These are phyloP conservation scores for Pholiota adiposa DNA, from an alignment of 1,284 basidiomycete genomes.

Conservation along the genomic window DNA sequence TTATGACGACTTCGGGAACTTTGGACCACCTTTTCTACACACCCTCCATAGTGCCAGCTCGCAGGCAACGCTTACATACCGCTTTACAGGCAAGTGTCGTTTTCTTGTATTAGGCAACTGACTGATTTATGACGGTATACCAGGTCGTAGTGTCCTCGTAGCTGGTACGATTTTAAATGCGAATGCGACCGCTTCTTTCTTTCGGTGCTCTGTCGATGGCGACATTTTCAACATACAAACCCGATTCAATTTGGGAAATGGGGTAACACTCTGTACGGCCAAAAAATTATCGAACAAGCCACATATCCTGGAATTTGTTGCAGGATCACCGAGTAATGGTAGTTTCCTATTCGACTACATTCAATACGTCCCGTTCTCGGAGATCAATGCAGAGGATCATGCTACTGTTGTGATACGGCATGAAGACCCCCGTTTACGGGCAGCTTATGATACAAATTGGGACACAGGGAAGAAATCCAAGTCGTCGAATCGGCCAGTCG, in stretches of 20 bases:
- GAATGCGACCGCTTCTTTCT: not conserved
- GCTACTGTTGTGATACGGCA: not conserved
- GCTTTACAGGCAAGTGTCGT: not conserved
- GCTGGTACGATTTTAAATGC: not conserved
- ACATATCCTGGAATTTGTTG: not conserved
- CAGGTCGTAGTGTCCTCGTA: not conserved
- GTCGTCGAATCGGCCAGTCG: not conserved
- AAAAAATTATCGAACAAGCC: not conserved
- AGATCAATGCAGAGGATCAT: not conserved
- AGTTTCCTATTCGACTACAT: constrained; percentile 9
- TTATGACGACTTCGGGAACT: not conserved
- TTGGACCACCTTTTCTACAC: not conserved
- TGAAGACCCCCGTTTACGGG: not conserved
- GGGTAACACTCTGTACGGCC: not conserved
- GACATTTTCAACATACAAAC: not conserved
- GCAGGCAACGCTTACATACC: not conserved
- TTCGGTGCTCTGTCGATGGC: not conserved
- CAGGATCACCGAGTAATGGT: not conserved
- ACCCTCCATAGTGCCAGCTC: not conserved
- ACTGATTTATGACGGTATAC: not conserved
- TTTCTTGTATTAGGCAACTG: too few relatives aligned
- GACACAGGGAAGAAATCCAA: not conserved
- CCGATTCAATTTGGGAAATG: not conserved
- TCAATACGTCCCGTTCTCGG: constrained; percentile 4
- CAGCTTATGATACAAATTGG: not conserved